Evolutionary conservation across 176 grass and related monocot species (phyloP), one percentile per base, ranked within the genome.

Genomic region (Aegilops umbellulata): DNA sequence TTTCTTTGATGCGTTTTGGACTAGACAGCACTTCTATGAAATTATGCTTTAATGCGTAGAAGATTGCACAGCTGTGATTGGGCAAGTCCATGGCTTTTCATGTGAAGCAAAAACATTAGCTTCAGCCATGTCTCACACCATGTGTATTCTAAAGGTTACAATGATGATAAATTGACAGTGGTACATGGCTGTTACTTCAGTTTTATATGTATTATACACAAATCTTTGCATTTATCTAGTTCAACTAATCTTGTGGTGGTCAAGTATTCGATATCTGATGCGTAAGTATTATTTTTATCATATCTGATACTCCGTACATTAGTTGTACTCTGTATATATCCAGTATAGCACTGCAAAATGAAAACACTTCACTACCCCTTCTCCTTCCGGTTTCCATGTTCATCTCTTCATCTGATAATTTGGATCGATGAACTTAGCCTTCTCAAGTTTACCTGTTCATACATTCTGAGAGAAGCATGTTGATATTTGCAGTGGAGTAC

Each of bases 401-500:
- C 34, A 72, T 86, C 32, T 46, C 46, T 78, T 41, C 35, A 66
- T 74, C 55, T 58, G 39, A 41, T 76, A 49, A n/a, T 17, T 25
- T 64, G 31, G 31, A 5, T 44, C 39, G 30, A 38, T 22, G 34
- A 76, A 22, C 38, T 34, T 76, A 69, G 15, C 22, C 22, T 51
- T 80, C 10, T 82, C 42, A 82, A 75, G 24, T 83, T 14, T 68
- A 66, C 79, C 32, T 79, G 55, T 68, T 61, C 13, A 39, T 67
- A 57, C 26, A 17, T 22, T 64, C 25, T 86, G 32, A 85, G 27
- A 77, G 51, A 67, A 60, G 32, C 57, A 86, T 69, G 23, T 60
- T 66, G 47, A 10, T 73, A 23, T 78, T 75, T 81, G 14, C 84
- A 98, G 96, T 92, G 92, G 86, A 90, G 53, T 70, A 91, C 88